These are phyloP conservation scores for Cryptococcus sp. DNA, from an alignment of 1,284 basidiomycete genomes.

Conservation along the genomic window DNA sequence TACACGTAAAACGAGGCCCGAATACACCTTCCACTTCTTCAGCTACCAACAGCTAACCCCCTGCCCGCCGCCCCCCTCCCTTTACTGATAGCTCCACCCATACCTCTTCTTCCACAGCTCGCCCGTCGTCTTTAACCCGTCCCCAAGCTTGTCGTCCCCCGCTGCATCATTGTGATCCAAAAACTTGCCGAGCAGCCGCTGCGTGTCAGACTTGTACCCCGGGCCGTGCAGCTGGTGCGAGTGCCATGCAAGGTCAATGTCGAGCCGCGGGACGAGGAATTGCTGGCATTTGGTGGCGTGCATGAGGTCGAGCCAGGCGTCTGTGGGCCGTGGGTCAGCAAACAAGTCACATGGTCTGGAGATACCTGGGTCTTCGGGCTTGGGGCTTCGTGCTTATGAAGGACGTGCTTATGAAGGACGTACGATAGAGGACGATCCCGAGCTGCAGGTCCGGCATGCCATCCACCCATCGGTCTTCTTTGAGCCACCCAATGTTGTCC, in stretches of 20 bases:
- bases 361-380: too few species aligned
- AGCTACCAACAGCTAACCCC: too few species aligned
- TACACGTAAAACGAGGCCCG: too few species aligned
- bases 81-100: conserved; percentile 19
- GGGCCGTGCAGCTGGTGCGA: conserved; percentile 43
- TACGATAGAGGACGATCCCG: conserved; percentile 38
- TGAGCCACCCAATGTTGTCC: conserved; percentile 32
- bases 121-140: conserved; percentile 21
- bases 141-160: conserved; percentile 22
- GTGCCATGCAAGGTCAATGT: conserved; percentile 48
- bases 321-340: conserved; percentile 4
- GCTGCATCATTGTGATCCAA: conserved; percentile 38
- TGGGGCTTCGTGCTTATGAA: background rate
- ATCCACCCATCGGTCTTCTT: background rate
- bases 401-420: conserved; percentile 13
- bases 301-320: conserved; percentile 43
- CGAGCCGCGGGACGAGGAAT: conserved; percentile 29
- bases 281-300: conserved; percentile 12
- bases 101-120: conserved; percentile 28
- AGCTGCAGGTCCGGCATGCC: conserved; percentile 26
- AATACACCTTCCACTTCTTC: too few species aligned
- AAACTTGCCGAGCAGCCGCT: conserved; percentile 15
- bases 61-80: too few species aligned
- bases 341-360: background rate
- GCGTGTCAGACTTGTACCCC: conserved; percentile 30